Percentiles rank a stretch among this genome's conserved stretches.
These are phyloP conservation scores for Aspergillus egyptiacus DNA, from an alignment of 495 filamentous ascomycete species.

Conservation along the genomic window DNA sequence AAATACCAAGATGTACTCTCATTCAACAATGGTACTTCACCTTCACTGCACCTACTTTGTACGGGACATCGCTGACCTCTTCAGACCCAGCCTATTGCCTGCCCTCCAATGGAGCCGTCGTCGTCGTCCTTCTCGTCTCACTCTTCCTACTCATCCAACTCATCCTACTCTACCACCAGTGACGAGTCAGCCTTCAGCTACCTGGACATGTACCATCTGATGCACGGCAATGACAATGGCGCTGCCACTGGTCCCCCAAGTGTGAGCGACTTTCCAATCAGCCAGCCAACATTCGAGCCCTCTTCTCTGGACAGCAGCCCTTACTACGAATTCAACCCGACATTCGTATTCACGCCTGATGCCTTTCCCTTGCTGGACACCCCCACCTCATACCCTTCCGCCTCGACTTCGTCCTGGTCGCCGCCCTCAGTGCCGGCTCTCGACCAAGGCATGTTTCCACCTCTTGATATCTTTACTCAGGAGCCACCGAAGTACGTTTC, in stretches of 20 bases:
- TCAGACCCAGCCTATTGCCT: conserved; percentile 12
- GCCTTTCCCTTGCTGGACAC: conserved; percentile 6
- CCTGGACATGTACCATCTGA: conserved; percentile 26
- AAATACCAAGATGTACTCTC: conserved; percentile 6
- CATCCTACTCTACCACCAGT: conserved; percentile 20
- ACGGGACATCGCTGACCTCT: background rate
- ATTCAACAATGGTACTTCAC: conserved; percentile 7
- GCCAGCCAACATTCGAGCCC: conserved; percentile 10
- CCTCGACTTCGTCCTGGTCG: conserved; percentile 7
- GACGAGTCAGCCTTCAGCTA: conserved; percentile 25
- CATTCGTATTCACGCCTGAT: conserved; percentile 16
- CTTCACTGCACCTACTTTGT: background rate
- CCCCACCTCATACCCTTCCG: conserved; percentile 9
- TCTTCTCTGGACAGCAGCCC: conserved; percentile 11
- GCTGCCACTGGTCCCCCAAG: background rate
- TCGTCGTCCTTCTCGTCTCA: conserved; percentile 18
- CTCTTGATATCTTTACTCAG: conserved; percentile 11
- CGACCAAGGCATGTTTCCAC: conserved; percentile 10
- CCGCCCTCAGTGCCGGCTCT: conserved; percentile 9
- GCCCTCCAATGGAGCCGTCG: conserved; percentile 23
- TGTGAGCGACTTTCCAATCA: conserved; percentile 13
- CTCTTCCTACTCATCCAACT: conserved; percentile 11
- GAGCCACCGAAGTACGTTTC: conserved; percentile 12
- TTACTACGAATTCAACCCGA: conserved; percentile 16
- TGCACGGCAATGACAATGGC: conserved; percentile 12